phyloP scores from a whole-genome alignment of 192 early-diverging fungal genomes.

The Dispira parvispora region DNA sequence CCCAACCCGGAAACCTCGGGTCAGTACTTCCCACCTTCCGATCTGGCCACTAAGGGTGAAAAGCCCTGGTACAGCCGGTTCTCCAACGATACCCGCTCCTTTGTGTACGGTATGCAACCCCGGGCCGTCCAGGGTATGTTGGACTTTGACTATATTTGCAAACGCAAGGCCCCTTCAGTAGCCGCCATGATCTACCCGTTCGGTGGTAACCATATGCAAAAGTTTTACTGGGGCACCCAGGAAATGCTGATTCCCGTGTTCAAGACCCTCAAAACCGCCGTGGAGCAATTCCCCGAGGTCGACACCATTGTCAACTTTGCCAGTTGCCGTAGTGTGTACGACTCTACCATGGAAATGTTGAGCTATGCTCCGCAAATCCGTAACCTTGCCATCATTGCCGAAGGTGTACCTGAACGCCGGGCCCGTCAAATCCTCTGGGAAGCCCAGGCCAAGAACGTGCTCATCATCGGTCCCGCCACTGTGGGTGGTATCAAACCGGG shows the following conservation, averaged over 20 bases:
- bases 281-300: constrained; percentile 73
- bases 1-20: constrained; percentile 28
- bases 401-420: constrained; percentile 95
- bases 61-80: constrained; percentile 59
- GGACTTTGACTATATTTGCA: constrained; percentile 99
- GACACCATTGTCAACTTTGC: constrained; percentile 97
- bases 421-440: constrained; percentile 79
- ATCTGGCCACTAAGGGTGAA: constrained; percentile 14
- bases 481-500: constrained; percentile 99
- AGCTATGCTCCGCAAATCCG: constrained; percentile 61
- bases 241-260: constrained; percentile 92
- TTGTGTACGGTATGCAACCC: constrained; percentile 98
- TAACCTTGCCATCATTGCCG: constrained; percentile 94
- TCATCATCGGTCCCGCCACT: constrained; percentile 94
- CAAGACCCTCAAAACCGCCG: constrained; percentile 70
- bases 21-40: constrained; percentile 26
- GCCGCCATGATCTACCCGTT: constrained; percentile 99
- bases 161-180: constrained; percentile 77
- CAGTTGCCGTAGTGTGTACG: constrained; percentile 86
- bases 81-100: constrained; percentile 65
- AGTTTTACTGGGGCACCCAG: constrained; percentile 99
- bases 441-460: constrained; percentile 58
- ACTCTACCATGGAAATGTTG: constrained; percentile 82
- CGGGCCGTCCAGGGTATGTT: constrained; percentile 98
- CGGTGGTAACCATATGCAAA: constrained; percentile 96